A percentile compares a stretch with the other conserved stretches of the same genome.
Conservation (phyloP, 257 asterid species). For the Vinca minor region DNA sequence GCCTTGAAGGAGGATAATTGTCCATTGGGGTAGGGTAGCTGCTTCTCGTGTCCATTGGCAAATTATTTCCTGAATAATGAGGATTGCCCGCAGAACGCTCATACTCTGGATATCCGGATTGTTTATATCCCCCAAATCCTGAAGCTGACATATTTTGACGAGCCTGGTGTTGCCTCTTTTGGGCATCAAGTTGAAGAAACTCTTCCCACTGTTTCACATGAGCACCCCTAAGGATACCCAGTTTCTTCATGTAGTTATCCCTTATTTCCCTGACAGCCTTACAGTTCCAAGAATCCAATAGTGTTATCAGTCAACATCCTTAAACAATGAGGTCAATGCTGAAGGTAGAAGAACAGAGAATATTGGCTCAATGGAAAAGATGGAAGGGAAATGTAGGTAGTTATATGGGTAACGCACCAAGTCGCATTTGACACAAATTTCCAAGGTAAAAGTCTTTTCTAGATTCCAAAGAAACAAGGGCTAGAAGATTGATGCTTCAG, state of each 20-base stretch:
- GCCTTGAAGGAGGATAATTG: constrained; percentile 59
- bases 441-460: background rate
- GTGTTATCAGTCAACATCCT: constrained; percentile 7
- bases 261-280: constrained; percentile 69
- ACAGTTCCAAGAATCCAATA: constrained; percentile 23
- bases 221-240: constrained; percentile 43
- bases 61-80: constrained; percentile 48
- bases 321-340: background rate
- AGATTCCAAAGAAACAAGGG: background rate
- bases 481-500: constrained; percentile 4
- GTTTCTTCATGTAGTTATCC: constrained; percentile 57
- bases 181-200: constrained; percentile 65
- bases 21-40: constrained; percentile 56
- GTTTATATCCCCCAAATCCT: constrained; percentile 51
- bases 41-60: constrained; percentile 48
- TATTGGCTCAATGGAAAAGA: constrained; percentile 1
- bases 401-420: background rate
- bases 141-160: constrained; percentile 40
- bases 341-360: constrained; percentile 1
- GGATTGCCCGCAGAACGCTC: constrained; percentile 41
- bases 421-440: background rate
- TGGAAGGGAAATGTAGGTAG: background rate
- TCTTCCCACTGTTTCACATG: constrained; percentile 81
- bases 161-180: constrained; percentile 50
- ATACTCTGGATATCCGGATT: constrained; percentile 38